Evolutionary conservation across 345 rosid genomes (phyloP).

Genomic region (Firmiana major): DNA sequence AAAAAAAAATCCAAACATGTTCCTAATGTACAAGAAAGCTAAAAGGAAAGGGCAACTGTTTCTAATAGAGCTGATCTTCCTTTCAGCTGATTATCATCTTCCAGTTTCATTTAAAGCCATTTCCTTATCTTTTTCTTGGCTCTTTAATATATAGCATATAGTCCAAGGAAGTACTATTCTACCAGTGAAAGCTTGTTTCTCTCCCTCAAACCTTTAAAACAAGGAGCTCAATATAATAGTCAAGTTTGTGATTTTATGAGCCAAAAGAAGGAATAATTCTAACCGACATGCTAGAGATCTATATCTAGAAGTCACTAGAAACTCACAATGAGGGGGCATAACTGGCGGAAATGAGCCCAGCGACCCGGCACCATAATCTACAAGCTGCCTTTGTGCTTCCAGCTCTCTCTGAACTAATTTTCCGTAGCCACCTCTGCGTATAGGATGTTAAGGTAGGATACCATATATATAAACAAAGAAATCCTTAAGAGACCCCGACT

Average conservation of each 20-base stretch:
- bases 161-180: too few relatives aligned
- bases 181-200: not conserved
- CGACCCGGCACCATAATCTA: slow-evolving; percentile 93
- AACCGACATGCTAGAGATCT: not conserved
- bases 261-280: not conserved
- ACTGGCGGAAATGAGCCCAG: slow-evolving; percentile 65
- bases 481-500: not conserved
- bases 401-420: slow-evolving; percentile 83
- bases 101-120: too few relatives aligned
- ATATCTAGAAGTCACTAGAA: slow-evolving; percentile 8
- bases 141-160: too few relatives aligned
- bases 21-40: too few relatives aligned
- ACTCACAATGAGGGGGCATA: slow-evolving; percentile 69
- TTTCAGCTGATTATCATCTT: too few relatives aligned
- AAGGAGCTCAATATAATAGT: not conserved
- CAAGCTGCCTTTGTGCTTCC: slow-evolving; percentile 89
- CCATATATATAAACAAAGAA: not conserved
- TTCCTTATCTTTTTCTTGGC: too few relatives aligned
- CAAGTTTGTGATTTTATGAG: not conserved
- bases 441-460: slow-evolving; percentile 34
- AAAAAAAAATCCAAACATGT: not conserved
- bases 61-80: too few relatives aligned
- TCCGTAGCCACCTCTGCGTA: slow-evolving; percentile 98
- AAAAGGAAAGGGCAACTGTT: too few relatives aligned
- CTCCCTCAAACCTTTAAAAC: not conserved